Conservation (phyloP, 495 filamentous ascomycete genomes). For the Aspergillus bridgeri region DNA sequence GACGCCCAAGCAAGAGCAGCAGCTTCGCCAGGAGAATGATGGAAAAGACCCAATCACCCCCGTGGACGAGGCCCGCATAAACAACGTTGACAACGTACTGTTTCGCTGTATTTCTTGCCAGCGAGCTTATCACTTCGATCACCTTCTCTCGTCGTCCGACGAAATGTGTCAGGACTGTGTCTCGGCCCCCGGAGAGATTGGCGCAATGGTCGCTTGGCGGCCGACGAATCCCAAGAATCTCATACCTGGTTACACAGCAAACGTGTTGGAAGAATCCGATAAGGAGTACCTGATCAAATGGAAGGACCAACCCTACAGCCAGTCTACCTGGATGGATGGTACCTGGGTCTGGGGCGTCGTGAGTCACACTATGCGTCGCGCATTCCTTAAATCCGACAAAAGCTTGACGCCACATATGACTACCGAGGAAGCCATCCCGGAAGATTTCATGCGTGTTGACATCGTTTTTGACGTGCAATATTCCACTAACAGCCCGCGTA, state of each 20-base stretch:
- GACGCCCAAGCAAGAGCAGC: slow-evolving; percentile 76
- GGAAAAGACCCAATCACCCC: slow-evolving; percentile 71
- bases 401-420: slow-evolving; percentile 63
- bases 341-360: slow-evolving; percentile 85
- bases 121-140: slow-evolving; percentile 77
- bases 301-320: slow-evolving; percentile 72
- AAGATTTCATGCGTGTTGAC: slow-evolving; percentile 80
- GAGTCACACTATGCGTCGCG: slow-evolving; percentile 57
- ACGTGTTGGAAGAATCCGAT: slow-evolving; percentile 62
- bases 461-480: slow-evolving; percentile 81
- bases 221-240: slow-evolving; percentile 49
- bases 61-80: slow-evolving; percentile 60
- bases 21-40: slow-evolving; percentile 68
- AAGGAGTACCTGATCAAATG: slow-evolving; percentile 93
- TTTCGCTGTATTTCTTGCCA: slow-evolving; percentile 79
- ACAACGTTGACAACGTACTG: slow-evolving; percentile 70
- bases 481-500: slow-evolving; percentile 30
- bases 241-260: slow-evolving; percentile 37
- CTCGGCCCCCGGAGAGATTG: slow-evolving; percentile 55
- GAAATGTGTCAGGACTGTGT: slow-evolving; percentile 68
- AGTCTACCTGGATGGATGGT: slow-evolving; percentile 80
- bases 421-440: slow-evolving; percentile 74
- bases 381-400: slow-evolving; percentile 69
- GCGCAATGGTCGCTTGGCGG: slow-evolving; percentile 81
- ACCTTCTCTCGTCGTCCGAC: slow-evolving; percentile 54